A percentile compares a stretch with the other conserved stretches of the same genome.
Conservation (phyloP, 805 yeast genomes). For the Candida manassasensis region DNA sequence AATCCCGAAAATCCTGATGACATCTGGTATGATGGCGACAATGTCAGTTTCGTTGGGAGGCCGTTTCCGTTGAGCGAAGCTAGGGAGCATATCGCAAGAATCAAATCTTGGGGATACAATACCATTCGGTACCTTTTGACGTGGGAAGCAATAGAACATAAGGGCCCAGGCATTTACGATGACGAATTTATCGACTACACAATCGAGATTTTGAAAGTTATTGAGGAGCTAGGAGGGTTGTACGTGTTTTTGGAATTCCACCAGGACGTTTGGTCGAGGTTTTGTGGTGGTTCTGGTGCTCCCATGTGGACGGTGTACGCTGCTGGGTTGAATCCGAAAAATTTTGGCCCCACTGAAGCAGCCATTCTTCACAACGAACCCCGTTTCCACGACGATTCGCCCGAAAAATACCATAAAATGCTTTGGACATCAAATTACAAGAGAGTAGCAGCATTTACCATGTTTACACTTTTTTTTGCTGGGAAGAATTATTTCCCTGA, state of each 20-base stretch:
- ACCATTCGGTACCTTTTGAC: constrained; percentile 70
- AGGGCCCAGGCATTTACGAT: constrained; percentile 82
- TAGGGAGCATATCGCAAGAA: constrained; percentile 57
- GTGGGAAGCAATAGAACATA: constrained; percentile 92
- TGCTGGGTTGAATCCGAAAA: constrained; percentile 77
- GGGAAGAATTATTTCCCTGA: constrained; percentile 77
- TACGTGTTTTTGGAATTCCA: constrained; percentile 84
- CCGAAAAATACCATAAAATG: constrained; percentile 71
- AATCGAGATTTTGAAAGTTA: constrained; percentile 51
- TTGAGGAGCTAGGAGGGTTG: constrained; percentile 62
- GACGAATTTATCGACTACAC: constrained; percentile 70
- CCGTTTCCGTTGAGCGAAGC: constrained; percentile 80
- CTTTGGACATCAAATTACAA: constrained; percentile 87
- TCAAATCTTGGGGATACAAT: constrained; percentile 80
- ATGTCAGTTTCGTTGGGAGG: constrained; percentile 75
- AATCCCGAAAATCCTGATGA: constrained; percentile 31
- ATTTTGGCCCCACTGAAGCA: constrained; percentile 71
- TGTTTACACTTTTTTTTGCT: constrained; percentile 83
- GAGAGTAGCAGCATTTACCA: constrained; percentile 67
- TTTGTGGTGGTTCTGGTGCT: constrained; percentile 87
- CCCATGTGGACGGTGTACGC: constrained; percentile 91
- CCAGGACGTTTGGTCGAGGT: constrained; percentile 93
- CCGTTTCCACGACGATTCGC: constrained; percentile 24
- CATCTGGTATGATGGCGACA: constrained; percentile 64
- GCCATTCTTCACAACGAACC: constrained; percentile 66